phyloP scores from a whole-genome alignment of 2,329 filamentous ascomycete species.

The Talaromyces albobiverticillius region DNA sequence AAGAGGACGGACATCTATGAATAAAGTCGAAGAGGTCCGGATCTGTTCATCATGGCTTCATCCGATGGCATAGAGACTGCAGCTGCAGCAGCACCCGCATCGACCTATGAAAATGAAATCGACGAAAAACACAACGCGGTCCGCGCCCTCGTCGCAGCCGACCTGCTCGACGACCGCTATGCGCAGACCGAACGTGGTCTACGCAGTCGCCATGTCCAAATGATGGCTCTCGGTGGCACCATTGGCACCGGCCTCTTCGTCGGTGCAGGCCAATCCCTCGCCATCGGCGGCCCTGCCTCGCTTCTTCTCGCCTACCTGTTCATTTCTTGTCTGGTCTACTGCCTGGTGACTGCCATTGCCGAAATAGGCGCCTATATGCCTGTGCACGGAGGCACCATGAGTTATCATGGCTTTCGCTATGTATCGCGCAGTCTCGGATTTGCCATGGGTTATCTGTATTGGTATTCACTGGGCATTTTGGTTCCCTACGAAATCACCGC shows the following conservation, averaged over 20 bases:
- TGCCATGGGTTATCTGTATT: slow-evolving; percentile 45
- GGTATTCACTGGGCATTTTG: slow-evolving; percentile 47
- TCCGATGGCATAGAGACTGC: background rate
- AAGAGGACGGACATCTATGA: too few relatives aligned
- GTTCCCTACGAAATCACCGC: slow-evolving; percentile 62
- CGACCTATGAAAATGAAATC: background rate
- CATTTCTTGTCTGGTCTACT: slow-evolving; percentile 46
- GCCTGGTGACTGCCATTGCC: slow-evolving; percentile 46
- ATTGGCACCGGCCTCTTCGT: slow-evolving; percentile 58
- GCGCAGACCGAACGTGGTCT: slow-evolving; percentile 39
- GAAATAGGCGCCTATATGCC: slow-evolving; percentile 44
- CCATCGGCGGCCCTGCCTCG: slow-evolving; percentile 51
- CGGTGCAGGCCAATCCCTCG: slow-evolving; percentile 52
- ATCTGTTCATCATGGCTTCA: background rate
- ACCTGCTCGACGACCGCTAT: slow-evolving; percentile 41
- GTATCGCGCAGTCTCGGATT: slow-evolving; percentile 42
- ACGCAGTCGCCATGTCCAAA: slow-evolving; percentile 53
- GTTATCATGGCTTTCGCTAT: slow-evolving; percentile 43
- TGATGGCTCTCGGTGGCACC: slow-evolving; percentile 58
- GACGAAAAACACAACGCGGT: slow-evolving; percentile 27
- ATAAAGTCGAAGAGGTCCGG: too few relatives aligned
- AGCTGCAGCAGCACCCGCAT: background rate
- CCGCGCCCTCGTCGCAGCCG: slow-evolving; percentile 36
- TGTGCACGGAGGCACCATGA: slow-evolving; percentile 44
- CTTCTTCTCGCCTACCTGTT: slow-evolving; percentile 53